Evolutionary conservation across 495 filamentous ascomycete genomes (phyloP).

Genomic region (Xylaria palmicola): DNA sequence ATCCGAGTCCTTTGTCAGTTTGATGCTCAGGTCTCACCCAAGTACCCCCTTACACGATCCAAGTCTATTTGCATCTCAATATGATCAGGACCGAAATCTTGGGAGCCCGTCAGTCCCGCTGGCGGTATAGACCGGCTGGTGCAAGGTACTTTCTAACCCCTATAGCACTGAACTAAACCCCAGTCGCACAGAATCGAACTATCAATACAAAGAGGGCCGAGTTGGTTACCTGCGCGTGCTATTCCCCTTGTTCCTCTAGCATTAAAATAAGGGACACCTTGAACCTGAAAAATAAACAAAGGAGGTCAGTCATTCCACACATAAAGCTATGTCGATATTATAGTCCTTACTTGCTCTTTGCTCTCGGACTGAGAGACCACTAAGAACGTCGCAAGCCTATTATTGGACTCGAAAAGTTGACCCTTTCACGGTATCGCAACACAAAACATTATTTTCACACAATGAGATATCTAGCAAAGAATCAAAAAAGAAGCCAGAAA

Average conservation of each 20-base stretch:
- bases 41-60: no score
- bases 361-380: no score
- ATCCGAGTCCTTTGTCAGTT: background rate
- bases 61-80: background rate
- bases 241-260: background rate
- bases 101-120: background rate
- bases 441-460: background rate
- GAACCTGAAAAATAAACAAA: background rate
- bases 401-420: background rate
- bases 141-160: background rate
- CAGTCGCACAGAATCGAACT: background rate
- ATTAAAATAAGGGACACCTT: background rate
- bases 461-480: background rate
- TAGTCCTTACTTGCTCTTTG: no score
- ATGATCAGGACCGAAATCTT: conserved; percentile 5
- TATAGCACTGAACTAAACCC: no score
- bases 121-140: background rate
- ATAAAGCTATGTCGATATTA: no score
- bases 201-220: no score
- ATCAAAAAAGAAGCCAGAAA: background rate
- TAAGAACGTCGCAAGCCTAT: no score
- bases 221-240: no score
- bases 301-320: background rate
- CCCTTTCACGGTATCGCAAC: background rate
- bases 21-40: conserved; percentile 1